Evolutionary conservation across 1,284 basidiomycete genomes (phyloP).

Genomic region (Sanghuangporus sanghuang): DNA sequence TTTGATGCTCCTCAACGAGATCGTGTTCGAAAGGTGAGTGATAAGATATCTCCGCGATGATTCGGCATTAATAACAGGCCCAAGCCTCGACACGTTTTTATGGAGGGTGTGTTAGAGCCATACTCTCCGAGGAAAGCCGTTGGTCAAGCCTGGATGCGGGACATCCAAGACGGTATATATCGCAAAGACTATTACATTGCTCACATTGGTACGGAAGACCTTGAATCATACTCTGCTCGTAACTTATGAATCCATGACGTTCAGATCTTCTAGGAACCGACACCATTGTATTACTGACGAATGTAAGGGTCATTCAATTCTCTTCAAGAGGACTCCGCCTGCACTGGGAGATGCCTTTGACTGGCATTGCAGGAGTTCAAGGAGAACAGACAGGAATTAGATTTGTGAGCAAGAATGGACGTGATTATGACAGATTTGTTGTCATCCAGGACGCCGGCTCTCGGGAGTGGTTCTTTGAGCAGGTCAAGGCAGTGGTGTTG

Average conservation of each 20-base stretch:
- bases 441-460: conserved; percentile 68
- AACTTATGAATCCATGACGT: conserved; percentile 16
- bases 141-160: conserved; percentile 96
- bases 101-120: conserved; percentile 84
- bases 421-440: conserved; percentile 70
- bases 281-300: conserved; percentile 81
- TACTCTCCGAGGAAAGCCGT: conserved; percentile 87
- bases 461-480: conserved; percentile 74
- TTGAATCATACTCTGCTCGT: conserved; percentile 1
- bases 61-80: conserved; percentile 2
- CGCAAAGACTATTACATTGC: conserved; percentile 87
- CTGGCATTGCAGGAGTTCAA: conserved; percentile 82
- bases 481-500: conserved; percentile 70
- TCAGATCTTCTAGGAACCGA: conserved; percentile 77
- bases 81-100: conserved; percentile 81
- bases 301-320: conserved; percentile 76
- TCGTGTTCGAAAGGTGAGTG: conserved; percentile 71
- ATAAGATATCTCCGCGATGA: not conserved
- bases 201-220: conserved; percentile 64
- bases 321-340: conserved; percentile 82
- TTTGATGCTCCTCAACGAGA: conserved; percentile 93
- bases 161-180: conserved; percentile 84
- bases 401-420: conserved; percentile 73
- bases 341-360: conserved; percentile 91
- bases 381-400: conserved; percentile 88